These are phyloP conservation scores for Leptomonas pyrrhocoris DNA, from an alignment of 208 protist genomes.

Conservation along the genomic window DNA sequence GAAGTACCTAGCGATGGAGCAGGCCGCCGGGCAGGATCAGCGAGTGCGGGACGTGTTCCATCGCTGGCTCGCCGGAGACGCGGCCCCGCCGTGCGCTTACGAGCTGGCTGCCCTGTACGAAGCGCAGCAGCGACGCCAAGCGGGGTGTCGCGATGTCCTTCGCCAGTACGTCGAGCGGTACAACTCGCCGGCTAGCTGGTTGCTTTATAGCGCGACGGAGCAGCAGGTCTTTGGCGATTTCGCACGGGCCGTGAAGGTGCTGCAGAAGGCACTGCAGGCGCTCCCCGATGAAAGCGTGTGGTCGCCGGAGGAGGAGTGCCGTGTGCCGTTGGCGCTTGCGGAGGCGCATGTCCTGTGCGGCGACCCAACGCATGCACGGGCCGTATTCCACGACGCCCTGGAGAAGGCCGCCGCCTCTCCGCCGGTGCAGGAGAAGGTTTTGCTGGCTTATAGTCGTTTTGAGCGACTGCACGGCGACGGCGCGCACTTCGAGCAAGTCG, in stretches of 20 bases:
- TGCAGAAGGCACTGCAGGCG: slow-evolving; percentile 71
- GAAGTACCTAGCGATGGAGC: slow-evolving; percentile 96
- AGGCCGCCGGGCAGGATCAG: slow-evolving; percentile 94
- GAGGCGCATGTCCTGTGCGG: slow-evolving; percentile 43
- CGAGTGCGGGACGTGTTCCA: slow-evolving; percentile 93
- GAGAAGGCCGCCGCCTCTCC: slow-evolving; percentile 35
- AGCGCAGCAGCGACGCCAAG: slow-evolving; percentile 37
- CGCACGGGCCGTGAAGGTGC: slow-evolving; percentile 58
- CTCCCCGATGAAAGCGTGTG: slow-evolving; percentile 62
- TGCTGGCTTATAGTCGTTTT: slow-evolving; percentile 72
- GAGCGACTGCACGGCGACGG: slow-evolving; percentile 59
- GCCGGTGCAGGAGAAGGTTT: slow-evolving; percentile 44
- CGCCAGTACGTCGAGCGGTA: slow-evolving; percentile 69
- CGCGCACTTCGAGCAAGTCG: slow-evolving; percentile 38
- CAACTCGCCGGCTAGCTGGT: slow-evolving; percentile 79
- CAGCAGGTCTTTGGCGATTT: slow-evolving; percentile 57
- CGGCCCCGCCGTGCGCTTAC: slow-evolving; percentile 84
- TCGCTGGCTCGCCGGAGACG: slow-evolving; percentile 91
- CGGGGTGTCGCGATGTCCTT: slow-evolving; percentile 59
- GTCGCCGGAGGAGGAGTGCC: slow-evolving; percentile 46
- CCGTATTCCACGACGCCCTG: slow-evolving; percentile 60
- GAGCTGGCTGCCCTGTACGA: slow-evolving; percentile 95
- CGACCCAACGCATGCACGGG: slow-evolving; percentile 47
- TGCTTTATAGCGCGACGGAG: slow-evolving; percentile 92
- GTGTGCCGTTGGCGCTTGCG: slow-evolving; percentile 72